Conservation (phyloP, 495 filamentous ascomycete species). For the Penicillium goetzii region DNA sequence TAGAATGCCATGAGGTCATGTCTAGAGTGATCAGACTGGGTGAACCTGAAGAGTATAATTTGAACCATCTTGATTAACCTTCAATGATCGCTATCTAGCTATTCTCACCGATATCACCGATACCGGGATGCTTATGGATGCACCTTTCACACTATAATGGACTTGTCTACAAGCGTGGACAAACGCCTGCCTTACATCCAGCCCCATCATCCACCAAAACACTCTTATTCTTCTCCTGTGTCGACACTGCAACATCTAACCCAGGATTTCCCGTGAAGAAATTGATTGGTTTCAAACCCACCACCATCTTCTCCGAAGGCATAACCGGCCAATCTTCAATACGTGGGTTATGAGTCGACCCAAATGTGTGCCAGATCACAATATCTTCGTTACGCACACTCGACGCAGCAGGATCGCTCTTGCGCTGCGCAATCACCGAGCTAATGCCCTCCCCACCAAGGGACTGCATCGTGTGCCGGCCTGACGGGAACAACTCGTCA, state of each 20-base stretch:
- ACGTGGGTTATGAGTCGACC: slow-evolving; percentile 62
- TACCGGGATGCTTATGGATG: neutral
- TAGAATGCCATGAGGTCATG: no score
- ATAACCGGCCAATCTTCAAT: slow-evolving; percentile 71
- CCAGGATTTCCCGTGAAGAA: slow-evolving; percentile 75
- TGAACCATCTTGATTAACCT: neutral
- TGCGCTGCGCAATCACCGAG: slow-evolving; percentile 23
- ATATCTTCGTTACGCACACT: slow-evolving; percentile 54
- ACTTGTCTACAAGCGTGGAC: neutral
- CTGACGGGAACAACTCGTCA: slow-evolving; percentile 76
- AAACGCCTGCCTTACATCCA: neutral
- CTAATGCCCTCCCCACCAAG: slow-evolving; percentile 52
- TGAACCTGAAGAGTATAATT: no score
- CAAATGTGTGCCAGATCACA: slow-evolving; percentile 58
- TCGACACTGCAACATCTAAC: slow-evolving; percentile 39
- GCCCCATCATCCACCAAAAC: slow-evolving; percentile 25
- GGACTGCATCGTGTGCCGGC: slow-evolving; percentile 84
- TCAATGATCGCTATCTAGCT: neutral
- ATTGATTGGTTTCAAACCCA: slow-evolving; percentile 68
- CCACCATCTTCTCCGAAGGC: slow-evolving; percentile 49
- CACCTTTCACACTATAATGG: neutral
- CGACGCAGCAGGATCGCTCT: slow-evolving; percentile 26
- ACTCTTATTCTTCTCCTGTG: slow-evolving; percentile 37
- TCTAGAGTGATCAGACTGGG: no score
- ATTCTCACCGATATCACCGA: no score